Conservation (phyloP, 495 filamentous ascomycete species). For the Clohesyomyces aquaticus region DNA sequence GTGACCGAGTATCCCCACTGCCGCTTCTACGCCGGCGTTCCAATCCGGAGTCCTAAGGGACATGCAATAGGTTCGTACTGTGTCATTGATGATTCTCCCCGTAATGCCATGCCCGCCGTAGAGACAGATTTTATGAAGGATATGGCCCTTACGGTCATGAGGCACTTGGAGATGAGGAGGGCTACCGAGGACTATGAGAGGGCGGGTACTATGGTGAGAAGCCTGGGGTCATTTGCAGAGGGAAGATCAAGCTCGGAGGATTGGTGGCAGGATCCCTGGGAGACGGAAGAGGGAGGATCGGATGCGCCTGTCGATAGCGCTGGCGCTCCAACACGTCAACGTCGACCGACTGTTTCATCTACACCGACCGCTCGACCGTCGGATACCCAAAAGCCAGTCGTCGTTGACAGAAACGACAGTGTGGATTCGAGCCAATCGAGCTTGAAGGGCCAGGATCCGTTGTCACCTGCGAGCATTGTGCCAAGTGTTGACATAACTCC, state of each 20-base stretch:
- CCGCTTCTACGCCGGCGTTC: slow-evolving; percentile 67
- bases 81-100: slow-evolving; percentile 62
- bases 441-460: slow-evolving; percentile 4
- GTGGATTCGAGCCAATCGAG: slow-evolving; percentile 15
- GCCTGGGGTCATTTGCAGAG: slow-evolving; percentile 68
- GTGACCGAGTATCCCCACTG: slow-evolving; percentile 52
- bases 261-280: slow-evolving; percentile 27
- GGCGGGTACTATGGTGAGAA: slow-evolving; percentile 62
- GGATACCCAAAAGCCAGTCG: neutral
- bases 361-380: neutral
- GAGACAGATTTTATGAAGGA: slow-evolving; percentile 46
- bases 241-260: slow-evolving; percentile 44
- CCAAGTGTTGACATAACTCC: slow-evolving; percentile 11
- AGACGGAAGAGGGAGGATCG: slow-evolving; percentile 4
- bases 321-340: neutral
- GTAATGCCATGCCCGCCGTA: slow-evolving; percentile 41
- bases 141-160: slow-evolving; percentile 63
- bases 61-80: slow-evolving; percentile 75
- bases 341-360: slow-evolving; percentile 5
- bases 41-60: slow-evolving; percentile 66
- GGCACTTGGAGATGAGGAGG: slow-evolving; percentile 62
- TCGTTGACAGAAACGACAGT: slow-evolving; percentile 8
- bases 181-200: slow-evolving; percentile 62
- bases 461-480: slow-evolving; percentile 4
- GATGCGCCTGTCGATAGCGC: neutral